phyloP scores from a whole-genome alignment of 2,329 filamentous ascomycete genomes.

The Penicillium italicum region DNA sequence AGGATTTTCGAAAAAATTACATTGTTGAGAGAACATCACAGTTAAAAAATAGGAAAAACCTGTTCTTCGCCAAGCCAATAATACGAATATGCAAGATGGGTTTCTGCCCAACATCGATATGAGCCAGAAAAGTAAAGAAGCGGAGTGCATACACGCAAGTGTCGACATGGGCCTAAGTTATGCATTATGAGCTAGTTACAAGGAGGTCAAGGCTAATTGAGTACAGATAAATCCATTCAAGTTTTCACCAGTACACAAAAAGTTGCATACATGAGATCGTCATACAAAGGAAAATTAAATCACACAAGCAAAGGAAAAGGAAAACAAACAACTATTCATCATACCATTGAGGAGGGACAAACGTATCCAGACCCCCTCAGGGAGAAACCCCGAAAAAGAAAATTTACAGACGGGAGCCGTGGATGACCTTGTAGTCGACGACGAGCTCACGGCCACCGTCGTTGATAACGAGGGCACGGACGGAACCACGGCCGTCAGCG shows the following conservation, averaged over 20 bases:
- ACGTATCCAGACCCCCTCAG: slow-evolving; percentile 1
- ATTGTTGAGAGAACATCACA: too few relatives aligned
- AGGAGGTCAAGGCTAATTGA: not conserved
- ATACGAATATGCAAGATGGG: not conserved
- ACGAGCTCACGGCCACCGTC: slow-evolving; percentile 91
- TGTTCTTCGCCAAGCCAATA: not conserved
- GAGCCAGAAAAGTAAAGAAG: not conserved
- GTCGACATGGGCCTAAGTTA: not conserved
- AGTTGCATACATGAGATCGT: slow-evolving; percentile 22
- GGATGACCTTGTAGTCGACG: slow-evolving; percentile 98
- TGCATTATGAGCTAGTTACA: slow-evolving; percentile 11
- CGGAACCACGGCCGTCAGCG: slow-evolving; percentile 84
- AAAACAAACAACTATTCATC: slow-evolving; percentile 14
- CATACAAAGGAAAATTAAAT: slow-evolving; percentile 27
- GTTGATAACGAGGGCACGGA: slow-evolving; percentile 92
- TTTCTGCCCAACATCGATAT: not conserved
- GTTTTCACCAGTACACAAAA: slow-evolving; percentile 19
- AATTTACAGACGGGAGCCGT: slow-evolving; percentile 64
- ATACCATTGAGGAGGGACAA: slow-evolving; percentile 13
- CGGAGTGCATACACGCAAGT: not conserved
- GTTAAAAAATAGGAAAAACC: too few relatives aligned
- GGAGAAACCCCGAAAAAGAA: slow-evolving; percentile 8
- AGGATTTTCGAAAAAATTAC: too few relatives aligned
- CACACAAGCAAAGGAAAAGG: slow-evolving; percentile 16
- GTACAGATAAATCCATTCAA: slow-evolving; percentile 10